Conservation (phyloP, 1,139 yeast genomes). For the Lodderomyces metapsilosis region DNA sequence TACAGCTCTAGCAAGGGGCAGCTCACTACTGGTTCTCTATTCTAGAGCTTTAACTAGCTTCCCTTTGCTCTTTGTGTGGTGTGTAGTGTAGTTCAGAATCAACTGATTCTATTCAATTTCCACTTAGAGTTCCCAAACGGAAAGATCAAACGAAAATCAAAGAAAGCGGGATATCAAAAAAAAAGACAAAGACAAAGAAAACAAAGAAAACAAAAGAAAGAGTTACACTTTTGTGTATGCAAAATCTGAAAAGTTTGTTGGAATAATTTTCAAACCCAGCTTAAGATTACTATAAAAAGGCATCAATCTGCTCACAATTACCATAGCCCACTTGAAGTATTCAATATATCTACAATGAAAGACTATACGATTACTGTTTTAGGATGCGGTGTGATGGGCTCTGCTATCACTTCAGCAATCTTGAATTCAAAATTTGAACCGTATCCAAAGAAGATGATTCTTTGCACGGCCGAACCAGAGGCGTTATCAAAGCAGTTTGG, state of each 20-base stretch:
- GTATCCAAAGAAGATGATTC: slow-evolving; percentile 69
- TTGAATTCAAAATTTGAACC: slow-evolving; percentile 46
- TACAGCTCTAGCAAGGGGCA: too few relatives aligned
- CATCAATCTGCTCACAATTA: too few relatives aligned
- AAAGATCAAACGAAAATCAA: not conserved
- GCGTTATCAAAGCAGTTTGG: slow-evolving; percentile 10
- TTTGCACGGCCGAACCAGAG: slow-evolving; percentile 51
- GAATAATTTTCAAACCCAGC: not conserved
- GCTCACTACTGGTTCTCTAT: too few relatives aligned
- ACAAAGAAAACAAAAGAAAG: too few relatives aligned
- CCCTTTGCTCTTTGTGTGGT: too few relatives aligned
- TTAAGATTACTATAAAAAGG: not conserved
- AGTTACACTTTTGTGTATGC: not conserved
- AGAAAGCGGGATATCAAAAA: not conserved
- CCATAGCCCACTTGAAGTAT: too few relatives aligned
- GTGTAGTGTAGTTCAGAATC: too few relatives aligned
- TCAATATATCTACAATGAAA: slow-evolving; percentile 1
- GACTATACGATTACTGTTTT: slow-evolving; percentile 72
- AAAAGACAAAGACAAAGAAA: not conserved
- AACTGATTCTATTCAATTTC: not conserved
- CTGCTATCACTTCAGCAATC: slow-evolving; percentile 88
- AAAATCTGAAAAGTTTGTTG: not conserved
- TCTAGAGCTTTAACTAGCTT: too few relatives aligned
- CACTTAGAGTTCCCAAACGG: slow-evolving; percentile 1
- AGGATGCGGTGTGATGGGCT: slow-evolving; percentile 97